Evolutionary conservation across 495 filamentous ascomycete species (phyloP).

Genomic region (Parachaetomium inaequale): DNA sequence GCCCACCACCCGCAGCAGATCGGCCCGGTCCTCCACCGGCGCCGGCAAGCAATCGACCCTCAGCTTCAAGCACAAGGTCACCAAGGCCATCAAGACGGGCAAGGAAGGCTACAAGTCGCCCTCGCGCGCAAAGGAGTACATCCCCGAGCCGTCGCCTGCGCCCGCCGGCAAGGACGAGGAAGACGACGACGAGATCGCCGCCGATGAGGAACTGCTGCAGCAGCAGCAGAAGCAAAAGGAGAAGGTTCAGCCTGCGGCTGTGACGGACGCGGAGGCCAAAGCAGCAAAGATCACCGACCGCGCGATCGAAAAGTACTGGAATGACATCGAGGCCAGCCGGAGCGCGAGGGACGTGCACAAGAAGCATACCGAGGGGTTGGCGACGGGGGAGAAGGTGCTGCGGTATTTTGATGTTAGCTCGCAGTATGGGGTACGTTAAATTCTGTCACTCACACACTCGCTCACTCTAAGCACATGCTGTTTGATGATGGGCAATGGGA

Average conservation of each 20-base stretch:
- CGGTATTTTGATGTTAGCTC: slow-evolving; percentile 83
- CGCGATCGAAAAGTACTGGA: slow-evolving; percentile 72
- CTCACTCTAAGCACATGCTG: background rate
- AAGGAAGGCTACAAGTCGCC: slow-evolving; percentile 47
- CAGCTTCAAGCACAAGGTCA: slow-evolving; percentile 71
- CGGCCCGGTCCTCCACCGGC: slow-evolving; percentile 41
- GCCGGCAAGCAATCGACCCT: slow-evolving; percentile 63
- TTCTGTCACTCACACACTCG: background rate
- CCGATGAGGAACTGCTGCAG: slow-evolving; percentile 17
- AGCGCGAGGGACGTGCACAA: slow-evolving; percentile 60
- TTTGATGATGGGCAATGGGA: background rate
- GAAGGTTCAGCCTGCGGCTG: no score
- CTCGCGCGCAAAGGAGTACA: slow-evolving; percentile 20
- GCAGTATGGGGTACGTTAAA: slow-evolving; percentile 77
- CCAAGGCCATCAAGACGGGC: slow-evolving; percentile 61
- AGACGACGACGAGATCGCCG: slow-evolving; percentile 17
- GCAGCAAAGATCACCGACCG: slow-evolving; percentile 59
- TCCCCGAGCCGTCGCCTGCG: slow-evolving; percentile 28
- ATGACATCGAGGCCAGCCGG: slow-evolving; percentile 57
- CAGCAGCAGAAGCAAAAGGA: background rate
- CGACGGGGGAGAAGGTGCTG: slow-evolving; percentile 75
- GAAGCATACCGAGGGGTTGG: slow-evolving; percentile 51
- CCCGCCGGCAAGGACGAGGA: slow-evolving; percentile 8
- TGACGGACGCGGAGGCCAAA: slow-evolving; percentile 48
- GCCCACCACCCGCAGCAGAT: slow-evolving; percentile 67